phyloP scores from a whole-genome alignment of 768 basidiomycete genomes.

The Hygrocybe coccinea region DNA sequence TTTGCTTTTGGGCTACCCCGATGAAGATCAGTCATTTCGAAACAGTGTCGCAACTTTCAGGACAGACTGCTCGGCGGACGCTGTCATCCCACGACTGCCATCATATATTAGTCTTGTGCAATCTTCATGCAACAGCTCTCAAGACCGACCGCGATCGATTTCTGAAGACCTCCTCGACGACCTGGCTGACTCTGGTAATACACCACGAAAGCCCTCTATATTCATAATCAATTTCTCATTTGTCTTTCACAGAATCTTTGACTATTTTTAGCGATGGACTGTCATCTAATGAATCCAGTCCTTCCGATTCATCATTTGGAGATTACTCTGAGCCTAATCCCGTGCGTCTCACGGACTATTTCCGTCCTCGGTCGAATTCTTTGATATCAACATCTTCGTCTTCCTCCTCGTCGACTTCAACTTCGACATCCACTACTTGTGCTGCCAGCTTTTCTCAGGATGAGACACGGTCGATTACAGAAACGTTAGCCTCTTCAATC shows the following conservation, averaged over 20 bases:
- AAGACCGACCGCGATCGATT: too few species aligned
- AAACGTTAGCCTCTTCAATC: conserved; percentile 23
- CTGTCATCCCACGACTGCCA: conserved; percentile 43
- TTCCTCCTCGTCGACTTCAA: conserved; percentile 6
- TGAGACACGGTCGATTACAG: not conserved
- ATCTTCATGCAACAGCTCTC: conserved; percentile 16
- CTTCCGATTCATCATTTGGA: too few species aligned
- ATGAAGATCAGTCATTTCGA: conserved; percentile 38
- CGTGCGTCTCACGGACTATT: conserved; percentile 27
- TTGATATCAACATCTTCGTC: not conserved
- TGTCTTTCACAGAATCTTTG: too few species aligned
- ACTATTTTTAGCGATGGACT: too few species aligned
- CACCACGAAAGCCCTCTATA: too few species aligned
- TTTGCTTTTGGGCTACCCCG: conserved; percentile 18
- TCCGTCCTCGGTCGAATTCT: conserved; percentile 5
- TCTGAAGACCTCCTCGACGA: too few species aligned
- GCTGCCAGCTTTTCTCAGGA: not conserved
- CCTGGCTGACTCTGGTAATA: conserved; percentile 32
- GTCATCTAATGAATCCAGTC: too few species aligned
- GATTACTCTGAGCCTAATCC: not conserved
- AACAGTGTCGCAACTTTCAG: conserved; percentile 54
- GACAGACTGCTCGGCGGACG: conserved; percentile 56
- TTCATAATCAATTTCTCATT: too few species aligned
- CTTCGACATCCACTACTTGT: conserved; percentile 13
- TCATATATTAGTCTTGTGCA: conserved; percentile 1